Percentiles rank a stretch among this genome's conserved stretches.
Conservation (phyloP, 805 yeast species). For the Ogataea dorogensis region DNA sequence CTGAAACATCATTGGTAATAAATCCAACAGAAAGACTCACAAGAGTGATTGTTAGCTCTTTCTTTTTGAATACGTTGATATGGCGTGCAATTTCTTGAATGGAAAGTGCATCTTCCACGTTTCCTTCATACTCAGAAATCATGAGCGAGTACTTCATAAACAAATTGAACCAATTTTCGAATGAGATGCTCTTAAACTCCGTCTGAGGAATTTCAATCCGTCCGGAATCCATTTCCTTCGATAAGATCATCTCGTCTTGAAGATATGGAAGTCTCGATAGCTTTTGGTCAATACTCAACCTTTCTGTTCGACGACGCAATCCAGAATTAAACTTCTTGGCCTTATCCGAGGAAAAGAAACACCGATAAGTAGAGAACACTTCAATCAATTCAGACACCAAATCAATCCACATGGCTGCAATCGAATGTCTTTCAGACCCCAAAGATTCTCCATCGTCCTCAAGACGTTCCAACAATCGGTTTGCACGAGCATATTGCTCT, state of each 20-base stretch:
- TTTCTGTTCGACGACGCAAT: conserved; percentile 58
- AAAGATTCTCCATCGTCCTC: conserved; percentile 32
- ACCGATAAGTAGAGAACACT: conserved; percentile 71
- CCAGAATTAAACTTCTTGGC: conserved; percentile 69
- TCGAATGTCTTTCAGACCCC: conserved; percentile 51
- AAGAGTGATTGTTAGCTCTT: conserved; percentile 58
- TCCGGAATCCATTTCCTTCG: conserved; percentile 29
- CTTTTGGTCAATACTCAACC: conserved; percentile 69
- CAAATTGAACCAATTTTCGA: conserved; percentile 81
- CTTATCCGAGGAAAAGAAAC: conserved; percentile 76
- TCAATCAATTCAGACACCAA: conserved; percentile 80
- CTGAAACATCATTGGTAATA: conserved; percentile 46
- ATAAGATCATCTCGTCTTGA: conserved; percentile 51
- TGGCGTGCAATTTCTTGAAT: conserved; percentile 72
- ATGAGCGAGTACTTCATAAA: conserved; percentile 77
- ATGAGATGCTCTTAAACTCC: conserved; percentile 71
- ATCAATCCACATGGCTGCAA: conserved; percentile 72
- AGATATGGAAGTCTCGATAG: conserved; percentile 65
- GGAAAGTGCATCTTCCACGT: conserved; percentile 59
- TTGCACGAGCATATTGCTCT: conserved; percentile 47
- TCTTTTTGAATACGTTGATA: conserved; percentile 71
- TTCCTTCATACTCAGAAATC: conserved; percentile 55
- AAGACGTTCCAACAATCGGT: conserved; percentile 49
- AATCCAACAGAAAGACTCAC: conserved; percentile 62
- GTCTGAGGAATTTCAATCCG: conserved; percentile 41